These are phyloP conservation scores for Teratosphaeriaceae sp. DNA, from an alignment of 2,329 filamentous ascomycete species.

Conservation along the genomic window DNA sequence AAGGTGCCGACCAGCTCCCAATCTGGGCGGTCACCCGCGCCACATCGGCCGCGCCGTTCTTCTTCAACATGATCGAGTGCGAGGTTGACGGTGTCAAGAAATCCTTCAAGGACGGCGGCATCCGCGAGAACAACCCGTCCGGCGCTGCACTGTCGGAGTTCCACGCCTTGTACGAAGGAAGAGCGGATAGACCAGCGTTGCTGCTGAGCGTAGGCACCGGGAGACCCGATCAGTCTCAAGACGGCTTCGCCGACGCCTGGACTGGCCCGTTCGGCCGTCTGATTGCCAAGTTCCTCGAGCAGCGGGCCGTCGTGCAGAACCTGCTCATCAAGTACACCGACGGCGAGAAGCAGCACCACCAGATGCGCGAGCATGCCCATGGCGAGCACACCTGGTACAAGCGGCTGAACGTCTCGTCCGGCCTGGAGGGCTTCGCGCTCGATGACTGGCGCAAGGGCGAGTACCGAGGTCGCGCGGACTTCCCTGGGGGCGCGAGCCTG, in stretches of 20 bases:
- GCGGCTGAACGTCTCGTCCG: slow-evolving; percentile 40
- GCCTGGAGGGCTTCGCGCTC: slow-evolving; percentile 39
- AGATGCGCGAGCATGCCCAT: slow-evolving; percentile 40
- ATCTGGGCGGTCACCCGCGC: slow-evolving; percentile 49
- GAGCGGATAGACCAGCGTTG: slow-evolving; percentile 34
- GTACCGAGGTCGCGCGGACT: slow-evolving; percentile 30
- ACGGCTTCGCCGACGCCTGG: slow-evolving; percentile 42
- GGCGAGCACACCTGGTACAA: slow-evolving; percentile 45
- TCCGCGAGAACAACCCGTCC: slow-evolving; percentile 45
- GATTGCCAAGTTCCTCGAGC: slow-evolving; percentile 41
- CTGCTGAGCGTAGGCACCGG: slow-evolving; percentile 43
- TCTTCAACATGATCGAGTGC: slow-evolving; percentile 44
- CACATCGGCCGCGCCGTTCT: slow-evolving; percentile 48
- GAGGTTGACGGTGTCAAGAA: slow-evolving; percentile 34
- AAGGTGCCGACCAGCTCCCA: slow-evolving; percentile 38
- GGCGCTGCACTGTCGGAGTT: slow-evolving; percentile 44
- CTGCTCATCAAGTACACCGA: slow-evolving; percentile 47
- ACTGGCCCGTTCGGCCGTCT: slow-evolving; percentile 40
- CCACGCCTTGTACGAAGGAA: slow-evolving; percentile 38
- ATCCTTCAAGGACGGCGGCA: slow-evolving; percentile 46
- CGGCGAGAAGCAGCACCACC: slow-evolving; percentile 42
- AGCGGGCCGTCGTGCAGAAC: slow-evolving; percentile 44
- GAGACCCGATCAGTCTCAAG: slow-evolving; percentile 35
- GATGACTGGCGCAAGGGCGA: slow-evolving; percentile 41
- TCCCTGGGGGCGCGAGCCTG: slow-evolving; percentile 36